Conservation (phyloP, 352 stramenopile genomes). For the Pythium brachiatum region DNA sequence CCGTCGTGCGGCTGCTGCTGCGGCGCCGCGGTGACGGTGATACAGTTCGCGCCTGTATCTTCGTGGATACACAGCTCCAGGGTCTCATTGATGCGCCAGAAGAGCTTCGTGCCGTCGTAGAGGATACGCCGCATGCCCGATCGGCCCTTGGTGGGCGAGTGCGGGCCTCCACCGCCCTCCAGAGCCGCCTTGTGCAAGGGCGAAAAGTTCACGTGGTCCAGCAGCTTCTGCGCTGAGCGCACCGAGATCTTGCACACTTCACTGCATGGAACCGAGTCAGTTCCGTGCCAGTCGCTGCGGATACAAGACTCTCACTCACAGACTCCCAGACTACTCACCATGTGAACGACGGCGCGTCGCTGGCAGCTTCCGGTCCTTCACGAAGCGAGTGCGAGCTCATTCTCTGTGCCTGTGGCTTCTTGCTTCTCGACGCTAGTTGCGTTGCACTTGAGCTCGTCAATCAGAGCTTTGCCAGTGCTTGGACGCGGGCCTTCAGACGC, state of each 20-base stretch:
- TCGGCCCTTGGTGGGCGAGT: constrained; percentile 23
- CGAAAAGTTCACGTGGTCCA: constrained; percentile 88
- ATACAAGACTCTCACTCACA: not conserved
- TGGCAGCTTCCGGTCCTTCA: constrained; percentile 8
- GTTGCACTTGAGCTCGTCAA: not conserved
- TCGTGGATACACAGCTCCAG: constrained; percentile 84
- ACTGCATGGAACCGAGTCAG: constrained; percentile 27
- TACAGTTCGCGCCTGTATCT: constrained; percentile 56
- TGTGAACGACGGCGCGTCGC: constrained; percentile 61
- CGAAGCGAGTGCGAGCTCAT: constrained; percentile 24
- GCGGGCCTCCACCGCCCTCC: constrained; percentile 32
- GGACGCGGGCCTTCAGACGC: not conserved
- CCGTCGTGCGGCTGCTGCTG: constrained; percentile 37
- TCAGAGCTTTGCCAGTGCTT: not conserved
- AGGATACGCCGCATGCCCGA: constrained; percentile 54
- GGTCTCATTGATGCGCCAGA: constrained; percentile 87
- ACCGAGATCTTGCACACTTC: constrained; percentile 89
- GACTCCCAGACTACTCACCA: constrained; percentile 37
- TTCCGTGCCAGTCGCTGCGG: not conserved
- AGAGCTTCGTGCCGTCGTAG: constrained; percentile 85
- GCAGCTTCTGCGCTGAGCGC: constrained; percentile 81
- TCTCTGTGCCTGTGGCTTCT: not conserved
- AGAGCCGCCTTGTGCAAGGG: constrained; percentile 82
- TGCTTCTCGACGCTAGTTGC: not conserved
- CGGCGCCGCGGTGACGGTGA: constrained; percentile 68